phyloP scores from a whole-genome alignment of 2,329 filamentous ascomycete species.

The Peltaster fructicola region DNA sequence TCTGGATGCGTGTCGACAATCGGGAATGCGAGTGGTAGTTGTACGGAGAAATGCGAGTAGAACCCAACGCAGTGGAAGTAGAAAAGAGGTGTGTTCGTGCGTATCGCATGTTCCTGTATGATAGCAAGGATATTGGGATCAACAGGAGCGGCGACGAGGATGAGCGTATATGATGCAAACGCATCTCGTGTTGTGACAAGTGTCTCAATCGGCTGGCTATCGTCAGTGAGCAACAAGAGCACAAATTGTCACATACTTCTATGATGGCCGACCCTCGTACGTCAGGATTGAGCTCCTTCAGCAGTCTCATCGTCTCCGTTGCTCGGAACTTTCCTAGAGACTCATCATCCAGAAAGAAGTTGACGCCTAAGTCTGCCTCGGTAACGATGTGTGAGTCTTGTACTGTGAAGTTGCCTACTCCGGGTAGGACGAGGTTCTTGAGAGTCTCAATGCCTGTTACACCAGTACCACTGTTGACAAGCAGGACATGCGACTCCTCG shows the following conservation, averaged over 20 bases:
- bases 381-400: constrained; percentile 62
- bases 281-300: constrained; percentile 84
- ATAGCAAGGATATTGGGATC: constrained; percentile 32
- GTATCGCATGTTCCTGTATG: constrained; percentile 32
- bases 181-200: constrained; percentile 25
- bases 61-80: constrained; percentile 82
- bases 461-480: constrained; percentile 75
- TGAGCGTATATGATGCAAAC: constrained; percentile 37
- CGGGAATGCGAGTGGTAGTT: constrained; percentile 62
- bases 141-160: constrained; percentile 44
- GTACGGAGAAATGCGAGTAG: constrained; percentile 73
- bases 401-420: constrained; percentile 82
- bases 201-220: constrained; percentile 24
- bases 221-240: constrained; percentile 4
- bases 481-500: constrained; percentile 77
- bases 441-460: constrained; percentile 78
- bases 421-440: constrained; percentile 92
- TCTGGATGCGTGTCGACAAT: constrained; percentile 94
- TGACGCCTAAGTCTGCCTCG: constrained; percentile 75
- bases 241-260: constrained; percentile 26
- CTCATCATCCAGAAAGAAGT: constrained; percentile 82
- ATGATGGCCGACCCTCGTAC: constrained; percentile 57
- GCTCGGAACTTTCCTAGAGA: constrained; percentile 63
- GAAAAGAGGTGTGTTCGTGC: constrained; percentile 54
- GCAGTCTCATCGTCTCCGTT: constrained; percentile 54